Evolutionary conservation across 1,284 basidiomycete species (phyloP), one percentile per base, ranked within the genome.

Genomic region (Tilletia horrida): DNA sequence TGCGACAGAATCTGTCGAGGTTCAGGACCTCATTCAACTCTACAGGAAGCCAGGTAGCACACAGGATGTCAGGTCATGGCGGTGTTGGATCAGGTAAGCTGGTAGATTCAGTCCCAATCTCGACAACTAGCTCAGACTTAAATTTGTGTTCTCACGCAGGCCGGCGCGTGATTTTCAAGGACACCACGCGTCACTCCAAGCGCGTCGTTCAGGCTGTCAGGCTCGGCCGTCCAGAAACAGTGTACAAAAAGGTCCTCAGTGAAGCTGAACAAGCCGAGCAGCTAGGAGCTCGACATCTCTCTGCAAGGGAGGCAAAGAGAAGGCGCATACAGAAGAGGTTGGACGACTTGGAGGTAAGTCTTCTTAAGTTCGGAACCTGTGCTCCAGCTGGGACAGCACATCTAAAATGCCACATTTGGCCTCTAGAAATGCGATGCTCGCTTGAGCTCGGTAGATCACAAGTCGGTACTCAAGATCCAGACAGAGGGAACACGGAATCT

Each of bases 121-220:
- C 35, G 6, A 40, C 35, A 40, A 4, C 6, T 11, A 40, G 4
- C 35, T 40, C 11, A 6, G 35, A 40, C 35, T 11, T 11, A 40
- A 11, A 6, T 11, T 40, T 11, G 11, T 40, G 35, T 40, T 11
- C 11, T 40, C 11, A 11, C 4, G 6, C 35, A 23, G 50, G 50
- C 23, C 21, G 27, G 50, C 50, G 50, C 50, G 50, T 52, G 23
- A 3, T 52, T 27, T 52, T 52, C 50, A 40, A 40, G 35, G 11
- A 52, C 21, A 52, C 6, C 50, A 52, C 50, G n/a, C 50, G 50
- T 25, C 50, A 52, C 23, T 52, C 50, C 4, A 52, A 52, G 27
- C 50, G 50, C 50, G 50, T 52, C 50, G 50, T 52, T 14, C 50
- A 52, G 14, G 50, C 50, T 27, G 50, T 52, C 21, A 21, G 27